Evolutionary conservation across 2,329 filamentous ascomycete genomes (phyloP).

Genomic region (Biscogniauxia mediterranea): DNA sequence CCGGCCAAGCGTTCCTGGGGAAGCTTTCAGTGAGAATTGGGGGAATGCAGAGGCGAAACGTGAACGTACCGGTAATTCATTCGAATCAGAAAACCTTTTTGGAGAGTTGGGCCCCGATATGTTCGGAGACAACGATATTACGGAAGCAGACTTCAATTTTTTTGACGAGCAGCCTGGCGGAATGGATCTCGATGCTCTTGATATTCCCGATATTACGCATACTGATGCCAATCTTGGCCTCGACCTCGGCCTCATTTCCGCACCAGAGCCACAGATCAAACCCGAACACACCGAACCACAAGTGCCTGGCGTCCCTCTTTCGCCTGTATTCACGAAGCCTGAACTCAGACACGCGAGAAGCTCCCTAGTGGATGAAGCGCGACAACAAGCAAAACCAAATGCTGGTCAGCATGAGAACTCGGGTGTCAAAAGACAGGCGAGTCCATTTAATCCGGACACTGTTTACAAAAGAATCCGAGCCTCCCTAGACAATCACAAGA

Average conservation of each 20-base stretch:
- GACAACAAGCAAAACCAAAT: constrained; percentile 28
- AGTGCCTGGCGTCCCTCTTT: constrained; percentile 13
- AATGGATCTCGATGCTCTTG: constrained; percentile 38
- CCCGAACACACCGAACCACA: constrained; percentile 17
- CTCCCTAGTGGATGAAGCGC: constrained; percentile 43
- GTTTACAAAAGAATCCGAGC: constrained; percentile 58
- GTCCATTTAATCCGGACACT: constrained; percentile 56
- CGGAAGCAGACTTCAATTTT: constrained; percentile 80
- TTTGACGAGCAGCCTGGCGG: constrained; percentile 64
- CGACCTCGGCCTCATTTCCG: constrained; percentile 11
- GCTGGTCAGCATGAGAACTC: constrained; percentile 29
- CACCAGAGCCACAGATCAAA: constrained; percentile 19
- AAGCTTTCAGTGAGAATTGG: constrained; percentile 40
- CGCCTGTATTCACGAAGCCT: constrained; percentile 54
- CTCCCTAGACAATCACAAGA: constrained; percentile 37
- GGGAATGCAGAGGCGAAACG: constrained; percentile 44
- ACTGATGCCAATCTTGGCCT: constrained; percentile 20
- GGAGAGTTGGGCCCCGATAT: constrained; percentile 67
- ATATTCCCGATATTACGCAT: constrained; percentile 30
- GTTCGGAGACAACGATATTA: constrained; percentile 72
- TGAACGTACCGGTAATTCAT: constrained; percentile 41
- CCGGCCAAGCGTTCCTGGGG: constrained; percentile 27
- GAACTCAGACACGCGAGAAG: constrained; percentile 59
- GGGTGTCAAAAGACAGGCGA: constrained; percentile 49
- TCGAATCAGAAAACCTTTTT: constrained; percentile 61